phyloP scores from a whole-genome alignment of 1,284 basidiomycete species.

The Heterobasidion occidentale region DNA sequence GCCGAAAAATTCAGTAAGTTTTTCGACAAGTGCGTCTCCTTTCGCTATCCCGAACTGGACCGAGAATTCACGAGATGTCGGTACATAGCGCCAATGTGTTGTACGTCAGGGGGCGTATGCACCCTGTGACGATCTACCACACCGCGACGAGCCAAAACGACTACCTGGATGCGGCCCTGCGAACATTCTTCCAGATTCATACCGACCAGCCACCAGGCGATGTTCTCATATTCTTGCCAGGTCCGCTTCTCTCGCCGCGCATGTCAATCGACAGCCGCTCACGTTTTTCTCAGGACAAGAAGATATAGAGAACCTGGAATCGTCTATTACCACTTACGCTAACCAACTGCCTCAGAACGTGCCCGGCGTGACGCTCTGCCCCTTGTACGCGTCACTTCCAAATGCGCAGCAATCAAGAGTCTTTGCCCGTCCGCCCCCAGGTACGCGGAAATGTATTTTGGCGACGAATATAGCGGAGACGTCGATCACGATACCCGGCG shows the following conservation, averaged over 20 bases:
- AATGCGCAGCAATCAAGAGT: conserved; percentile 74
- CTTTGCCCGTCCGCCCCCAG: conserved; percentile 62
- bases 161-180: conserved; percentile 84
- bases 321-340: conserved; percentile 61
- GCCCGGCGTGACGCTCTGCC: conserved; percentile 54
- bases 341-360: conserved; percentile 52
- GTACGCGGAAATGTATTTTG: conserved; percentile 84
- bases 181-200: conserved; percentile 90
- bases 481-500: conserved; percentile 93
- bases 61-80: conserved; percentile 9
- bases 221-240: conserved; percentile 90
- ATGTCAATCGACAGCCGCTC: background rate
- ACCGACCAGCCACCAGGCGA: conserved; percentile 76
- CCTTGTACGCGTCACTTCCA: conserved; percentile 83
- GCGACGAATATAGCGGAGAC: conserved; percentile 99
- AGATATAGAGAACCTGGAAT: conserved; percentile 87
- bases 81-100: conserved; percentile 73
- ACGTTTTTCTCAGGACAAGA: conserved; percentile 65
- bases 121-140: conserved; percentile 82
- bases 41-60: background rate
- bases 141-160: conserved; percentile 69
- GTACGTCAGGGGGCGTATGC: conserved; percentile 88
- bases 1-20: conserved; percentile 90
- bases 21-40: conserved; percentile 62
- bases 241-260: conserved; percentile 23